A percentile compares a stretch with the other conserved stretches of the same genome.
Conservation (phyloP, 257 asterid genomes). For the Echium plantagineum region DNA sequence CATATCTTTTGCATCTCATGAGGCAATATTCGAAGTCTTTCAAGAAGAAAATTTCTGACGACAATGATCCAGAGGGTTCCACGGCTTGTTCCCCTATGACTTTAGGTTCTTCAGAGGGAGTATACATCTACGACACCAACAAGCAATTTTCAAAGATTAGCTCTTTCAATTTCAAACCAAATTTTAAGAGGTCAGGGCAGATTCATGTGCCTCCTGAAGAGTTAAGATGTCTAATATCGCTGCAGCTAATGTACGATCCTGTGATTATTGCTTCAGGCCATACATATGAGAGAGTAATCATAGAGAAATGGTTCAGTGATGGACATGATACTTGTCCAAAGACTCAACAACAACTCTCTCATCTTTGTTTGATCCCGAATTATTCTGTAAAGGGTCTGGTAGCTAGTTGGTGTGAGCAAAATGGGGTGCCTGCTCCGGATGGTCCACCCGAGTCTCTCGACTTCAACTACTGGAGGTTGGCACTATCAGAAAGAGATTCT, state of each 20-base stretch:
- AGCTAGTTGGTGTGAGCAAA: constrained; percentile 92
- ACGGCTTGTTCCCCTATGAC: constrained; percentile 96
- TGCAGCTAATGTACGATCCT: constrained; percentile 70
- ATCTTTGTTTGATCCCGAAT: constrained; percentile 80
- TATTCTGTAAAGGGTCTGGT: constrained; percentile 94
- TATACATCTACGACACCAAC: constrained; percentile 44
- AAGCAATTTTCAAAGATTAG: constrained; percentile 55
- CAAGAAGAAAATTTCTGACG: constrained; percentile 81
- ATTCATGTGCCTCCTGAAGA: constrained; percentile 58
- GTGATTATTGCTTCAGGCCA: constrained; percentile 81
- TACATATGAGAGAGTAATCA: constrained; percentile 88
- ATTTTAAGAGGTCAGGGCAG: constrained; percentile 48
- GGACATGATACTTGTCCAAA: constrained; percentile 94
- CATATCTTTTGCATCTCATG: constrained; percentile 76
- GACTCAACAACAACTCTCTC: constrained; percentile 90
- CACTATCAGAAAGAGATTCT: constrained; percentile 64
- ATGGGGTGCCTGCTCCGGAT: constrained; percentile 67
- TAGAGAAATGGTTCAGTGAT: constrained; percentile 91
- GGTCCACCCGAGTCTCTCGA: constrained; percentile 98
- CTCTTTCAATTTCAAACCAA: constrained; percentile 65
- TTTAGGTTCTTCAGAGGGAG: constrained; percentile 54
- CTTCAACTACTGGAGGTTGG: constrained; percentile 96
- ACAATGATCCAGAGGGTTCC: constrained; percentile 93
- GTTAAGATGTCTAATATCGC: constrained; percentile 58
- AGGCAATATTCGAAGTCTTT: constrained; percentile 83